phyloP scores from a whole-genome alignment of 805 yeast species.

The Cyberlindnera euphorbiae region DNA sequence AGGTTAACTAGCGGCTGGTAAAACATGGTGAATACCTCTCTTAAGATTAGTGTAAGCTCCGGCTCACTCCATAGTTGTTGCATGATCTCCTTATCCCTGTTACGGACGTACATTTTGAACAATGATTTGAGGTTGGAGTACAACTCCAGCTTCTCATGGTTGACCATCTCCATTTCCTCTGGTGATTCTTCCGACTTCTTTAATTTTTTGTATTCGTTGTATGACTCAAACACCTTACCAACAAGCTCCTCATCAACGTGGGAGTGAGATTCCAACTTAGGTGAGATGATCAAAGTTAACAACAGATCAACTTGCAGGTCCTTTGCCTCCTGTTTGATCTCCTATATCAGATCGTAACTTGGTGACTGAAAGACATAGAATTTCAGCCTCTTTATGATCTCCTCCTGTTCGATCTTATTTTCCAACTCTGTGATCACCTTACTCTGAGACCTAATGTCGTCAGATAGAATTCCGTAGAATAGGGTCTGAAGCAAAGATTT shows the following conservation, averaged over 20 bases:
- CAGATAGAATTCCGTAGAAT: slow-evolving; percentile 67
- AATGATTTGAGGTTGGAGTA: slow-evolving; percentile 56
- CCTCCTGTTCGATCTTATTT: slow-evolving; percentile 28
- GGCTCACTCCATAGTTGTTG: slow-evolving; percentile 83
- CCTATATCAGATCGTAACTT: slow-evolving; percentile 27
- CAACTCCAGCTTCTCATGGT: slow-evolving; percentile 26
- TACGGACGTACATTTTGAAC: slow-evolving; percentile 58
- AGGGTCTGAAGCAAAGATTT: slow-evolving; percentile 68
- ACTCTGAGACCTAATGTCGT: slow-evolving; percentile 64
- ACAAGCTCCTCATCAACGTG: slow-evolving; percentile 13
- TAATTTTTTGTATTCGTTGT: slow-evolving; percentile 22
- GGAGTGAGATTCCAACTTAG: slow-evolving; percentile 15
- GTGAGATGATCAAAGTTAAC: slow-evolving; percentile 22
- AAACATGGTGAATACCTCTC: slow-evolving; percentile 65
- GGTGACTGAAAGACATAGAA: slow-evolving; percentile 31
- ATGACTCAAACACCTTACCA: slow-evolving; percentile 23
- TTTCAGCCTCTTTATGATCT: slow-evolving; percentile 28
- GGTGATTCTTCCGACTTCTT: slow-evolving; percentile 23
- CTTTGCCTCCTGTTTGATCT: slow-evolving; percentile 20
- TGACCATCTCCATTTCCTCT: slow-evolving; percentile 14
- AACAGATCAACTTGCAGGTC: slow-evolving; percentile 18
- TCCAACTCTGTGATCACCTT: slow-evolving; percentile 46
- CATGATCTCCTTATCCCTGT: slow-evolving; percentile 70
- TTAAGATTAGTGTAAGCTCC: slow-evolving; percentile 67
- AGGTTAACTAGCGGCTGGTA: slow-evolving; percentile 70